phyloP scores from a whole-genome alignment of 2,329 filamentous ascomycete species.

The Dryadomyces quercus-mongolicae region DNA sequence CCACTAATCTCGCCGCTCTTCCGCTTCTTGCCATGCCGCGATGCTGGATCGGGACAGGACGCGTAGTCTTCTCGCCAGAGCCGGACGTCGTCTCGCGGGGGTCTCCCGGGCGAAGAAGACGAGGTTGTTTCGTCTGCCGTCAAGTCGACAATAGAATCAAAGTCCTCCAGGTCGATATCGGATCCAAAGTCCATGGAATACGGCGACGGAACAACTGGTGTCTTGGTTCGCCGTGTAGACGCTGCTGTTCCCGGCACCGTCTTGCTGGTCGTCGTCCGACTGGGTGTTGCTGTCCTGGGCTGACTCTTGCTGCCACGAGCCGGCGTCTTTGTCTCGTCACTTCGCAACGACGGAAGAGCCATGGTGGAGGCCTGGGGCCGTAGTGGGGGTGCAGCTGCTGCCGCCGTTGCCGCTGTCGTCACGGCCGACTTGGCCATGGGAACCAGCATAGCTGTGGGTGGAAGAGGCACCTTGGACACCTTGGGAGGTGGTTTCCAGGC shows the following conservation, averaged over 20 bases:
- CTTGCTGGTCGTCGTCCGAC: neutral
- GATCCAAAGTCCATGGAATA: slow-evolving; percentile 14
- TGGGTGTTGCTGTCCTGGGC: too few relatives aligned
- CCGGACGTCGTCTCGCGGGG: slow-evolving; percentile 20
- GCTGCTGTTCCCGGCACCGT: neutral
- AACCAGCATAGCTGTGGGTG: too few relatives aligned
- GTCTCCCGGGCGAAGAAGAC: slow-evolving; percentile 5
- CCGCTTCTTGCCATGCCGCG: slow-evolving; percentile 32
- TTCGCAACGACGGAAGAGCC: neutral
- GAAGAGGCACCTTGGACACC: neutral
- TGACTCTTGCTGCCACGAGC: neutral
- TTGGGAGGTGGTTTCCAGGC: neutral
- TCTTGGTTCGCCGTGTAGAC: slow-evolving; percentile 8
- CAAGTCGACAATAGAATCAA: slow-evolving; percentile 21
- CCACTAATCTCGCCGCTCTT: slow-evolving; percentile 34
- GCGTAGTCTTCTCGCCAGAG: slow-evolving; percentile 32
- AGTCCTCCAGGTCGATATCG: slow-evolving; percentile 15
- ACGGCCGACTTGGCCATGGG: neutral
- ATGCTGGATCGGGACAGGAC: slow-evolving; percentile 25
- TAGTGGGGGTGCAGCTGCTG: too few relatives aligned
- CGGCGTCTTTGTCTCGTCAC: neutral
- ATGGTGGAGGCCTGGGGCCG: neutral
- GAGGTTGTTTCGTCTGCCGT: slow-evolving; percentile 17
- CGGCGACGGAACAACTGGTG: slow-evolving; percentile 17
- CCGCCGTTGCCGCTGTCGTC: neutral